Conservation (phyloP, 768 basidiomycete species). For the Tricholoma hemisulphureum region DNA sequence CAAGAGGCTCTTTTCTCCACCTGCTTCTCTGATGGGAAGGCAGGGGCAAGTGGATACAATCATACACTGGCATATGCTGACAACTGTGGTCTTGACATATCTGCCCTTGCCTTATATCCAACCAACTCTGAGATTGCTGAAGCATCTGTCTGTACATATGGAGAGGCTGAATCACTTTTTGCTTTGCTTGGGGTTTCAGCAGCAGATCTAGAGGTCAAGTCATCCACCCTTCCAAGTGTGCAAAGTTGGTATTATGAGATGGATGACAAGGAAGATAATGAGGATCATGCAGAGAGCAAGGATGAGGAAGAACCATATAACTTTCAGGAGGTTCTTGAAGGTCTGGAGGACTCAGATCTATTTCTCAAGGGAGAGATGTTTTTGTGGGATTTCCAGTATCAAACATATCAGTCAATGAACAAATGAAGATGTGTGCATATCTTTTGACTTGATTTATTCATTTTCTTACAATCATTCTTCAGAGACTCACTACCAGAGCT, state of each 20-base stretch:
- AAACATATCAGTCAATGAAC: conserved; percentile 1
- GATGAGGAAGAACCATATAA: no score
- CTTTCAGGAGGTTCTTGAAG: neutral
- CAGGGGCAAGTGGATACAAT: conserved; percentile 21
- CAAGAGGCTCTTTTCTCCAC: conserved; percentile 17
- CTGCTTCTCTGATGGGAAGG: conserved; percentile 16
- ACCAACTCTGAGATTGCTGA: conserved; percentile 19
- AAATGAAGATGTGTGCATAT: neutral
- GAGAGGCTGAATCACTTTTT: conserved; percentile 21
- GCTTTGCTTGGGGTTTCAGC: conserved; percentile 17
- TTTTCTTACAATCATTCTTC: no score
- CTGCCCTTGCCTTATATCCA: conserved; percentile 19
- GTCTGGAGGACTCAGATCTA: neutral
- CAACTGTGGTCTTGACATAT: conserved; percentile 13
- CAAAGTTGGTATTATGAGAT: conserved; percentile 1
- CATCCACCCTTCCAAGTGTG: neutral
- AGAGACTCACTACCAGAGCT: no score
- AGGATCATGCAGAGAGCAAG: neutral
- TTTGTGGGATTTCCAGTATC: neutral
- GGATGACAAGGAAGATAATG: neutral
- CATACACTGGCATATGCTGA: conserved; percentile 31
- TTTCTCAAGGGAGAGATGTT: neutral
- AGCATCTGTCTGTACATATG: conserved; percentile 14
- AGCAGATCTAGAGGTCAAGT: neutral
- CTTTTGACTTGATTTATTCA: neutral